Evolutionary conservation across 257 asterid species (phyloP).

Genomic region (Solanum rostratum): DNA sequence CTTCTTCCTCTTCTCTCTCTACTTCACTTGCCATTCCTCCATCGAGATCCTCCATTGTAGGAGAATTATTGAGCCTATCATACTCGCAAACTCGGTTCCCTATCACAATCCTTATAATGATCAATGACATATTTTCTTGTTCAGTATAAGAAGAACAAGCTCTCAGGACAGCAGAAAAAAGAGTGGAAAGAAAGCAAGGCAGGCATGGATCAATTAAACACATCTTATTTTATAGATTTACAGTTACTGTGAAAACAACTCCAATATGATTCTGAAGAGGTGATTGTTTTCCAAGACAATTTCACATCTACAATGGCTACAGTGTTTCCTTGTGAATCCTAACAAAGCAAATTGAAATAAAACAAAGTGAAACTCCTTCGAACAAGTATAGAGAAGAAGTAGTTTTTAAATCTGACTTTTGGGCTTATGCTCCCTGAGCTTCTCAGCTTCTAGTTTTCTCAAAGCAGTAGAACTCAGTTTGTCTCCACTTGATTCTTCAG

Average conservation of each 20-base stretch:
- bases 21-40: conserved; percentile 37
- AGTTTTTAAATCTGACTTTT: conserved; percentile 20
- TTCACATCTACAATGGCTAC: neutral
- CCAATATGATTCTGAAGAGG: neutral
- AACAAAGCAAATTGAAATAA: neutral
- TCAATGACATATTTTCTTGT: neutral
- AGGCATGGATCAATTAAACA: neutral
- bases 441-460: conserved; percentile 64
- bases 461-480: conserved; percentile 76
- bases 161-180: neutral
- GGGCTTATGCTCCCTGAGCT: conserved; percentile 20
- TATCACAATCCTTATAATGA: neutral
- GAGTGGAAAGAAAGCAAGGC: neutral
- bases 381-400: neutral
- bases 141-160: neutral
- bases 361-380: neutral
- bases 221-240: neutral
- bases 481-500: conserved; percentile 51
- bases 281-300: neutral
- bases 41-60: conserved; percentile 2
- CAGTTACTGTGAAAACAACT: neutral
- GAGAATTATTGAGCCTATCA: neutral
- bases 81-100: neutral
- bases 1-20: conserved; percentile 66
- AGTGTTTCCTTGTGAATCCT: neutral